Evolutionary conservation across 2,329 filamentous ascomycete species (phyloP), one percentile per base, ranked within the genome.

Genomic region (Exophiala bonariae): DNA sequence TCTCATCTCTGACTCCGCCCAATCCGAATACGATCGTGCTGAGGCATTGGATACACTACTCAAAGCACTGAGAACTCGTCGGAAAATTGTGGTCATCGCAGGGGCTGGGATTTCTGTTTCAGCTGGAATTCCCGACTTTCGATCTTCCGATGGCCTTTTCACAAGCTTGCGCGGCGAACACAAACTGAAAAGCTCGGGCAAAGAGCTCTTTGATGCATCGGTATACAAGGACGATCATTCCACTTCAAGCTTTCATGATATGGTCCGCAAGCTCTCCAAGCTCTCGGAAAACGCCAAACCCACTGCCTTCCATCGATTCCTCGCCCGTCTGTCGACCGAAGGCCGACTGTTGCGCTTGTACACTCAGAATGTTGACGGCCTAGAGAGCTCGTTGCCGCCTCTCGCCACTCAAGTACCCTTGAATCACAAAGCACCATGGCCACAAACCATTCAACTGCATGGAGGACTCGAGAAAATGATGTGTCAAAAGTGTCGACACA

Each of bases 71-170:
- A 85, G 86, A 61, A 90, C 87, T 63, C 93, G 93, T 75, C 88
- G 91, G 72, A 96, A 96, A 74, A 95, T 99, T 64, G 89, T 99
- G 26, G 89, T 97, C 41, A 87, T 99, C 66, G 93, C 92, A 37
- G 93, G 93, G 49, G 93, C 93, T 55, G 93, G 93, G 53, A 99
- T 99, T 61, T 97, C 93, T 31, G 93, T 96, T 41, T 92, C 92
- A 44, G 92, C 93, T 59, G 93, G 93, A 54, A 95, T 99, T 61
- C 93, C 93, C 60, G 93, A 99, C 67, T 99, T 99, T 63, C 89
- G 93, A 57, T 99, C 93, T 4, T 85, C 88, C 9, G 86, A 84
- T 49, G 93, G 93, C 41, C 80, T 99, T 3, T 99, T 99, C 70
- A 87, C 84, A 49, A 87, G 86, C 14, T 77, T 96, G 19, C 86